Conservation (phyloP, 2,329 filamentous ascomycete species). For the Myriosclerotinia curreyana region DNA sequence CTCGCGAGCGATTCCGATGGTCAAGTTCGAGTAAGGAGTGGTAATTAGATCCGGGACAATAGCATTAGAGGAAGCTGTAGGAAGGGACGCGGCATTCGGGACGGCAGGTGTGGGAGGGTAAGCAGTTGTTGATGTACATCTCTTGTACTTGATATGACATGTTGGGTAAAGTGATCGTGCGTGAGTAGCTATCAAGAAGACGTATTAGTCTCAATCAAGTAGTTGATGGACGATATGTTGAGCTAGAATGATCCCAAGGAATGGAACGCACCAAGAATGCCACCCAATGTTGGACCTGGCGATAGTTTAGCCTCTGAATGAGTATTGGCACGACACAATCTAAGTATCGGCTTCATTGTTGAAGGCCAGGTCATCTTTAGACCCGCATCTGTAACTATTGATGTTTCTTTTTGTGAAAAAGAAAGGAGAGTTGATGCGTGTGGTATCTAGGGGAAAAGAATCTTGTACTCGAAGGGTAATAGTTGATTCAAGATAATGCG, state of each 20-base stretch:
- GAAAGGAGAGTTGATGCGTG: neutral
- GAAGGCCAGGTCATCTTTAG: slow-evolving; percentile 19
- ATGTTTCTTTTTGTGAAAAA: neutral
- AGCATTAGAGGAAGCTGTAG: slow-evolving; percentile 15
- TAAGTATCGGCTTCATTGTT: slow-evolving; percentile 22
- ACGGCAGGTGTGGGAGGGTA: neutral
- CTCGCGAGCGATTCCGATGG: slow-evolving; percentile 76
- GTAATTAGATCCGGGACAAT: slow-evolving; percentile 19
- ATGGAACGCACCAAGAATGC: slow-evolving; percentile 16
- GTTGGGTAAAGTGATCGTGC: slow-evolving; percentile 7
- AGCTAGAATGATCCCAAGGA: neutral
- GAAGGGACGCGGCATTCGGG: slow-evolving; percentile 1
- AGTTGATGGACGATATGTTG: neutral
- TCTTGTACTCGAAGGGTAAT: neutral
- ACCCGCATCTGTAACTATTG: slow-evolving; percentile 20
- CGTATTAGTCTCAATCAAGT: slow-evolving; percentile 10
- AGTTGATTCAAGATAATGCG: neutral
- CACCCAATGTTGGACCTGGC: slow-evolving; percentile 1
- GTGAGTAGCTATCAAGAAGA: slow-evolving; percentile 4
- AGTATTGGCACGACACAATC: slow-evolving; percentile 18
- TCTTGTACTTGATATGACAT: slow-evolving; percentile 9
- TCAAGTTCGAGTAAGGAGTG: slow-evolving; percentile 66
- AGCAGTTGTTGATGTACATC: slow-evolving; percentile 13
- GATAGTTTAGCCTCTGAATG: slow-evolving; percentile 6
- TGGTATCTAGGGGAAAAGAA: neutral